These are phyloP conservation scores for Gracilaria domingensis DNA, from an alignment of 23 red algal species.

Conservation along the genomic window DNA sequence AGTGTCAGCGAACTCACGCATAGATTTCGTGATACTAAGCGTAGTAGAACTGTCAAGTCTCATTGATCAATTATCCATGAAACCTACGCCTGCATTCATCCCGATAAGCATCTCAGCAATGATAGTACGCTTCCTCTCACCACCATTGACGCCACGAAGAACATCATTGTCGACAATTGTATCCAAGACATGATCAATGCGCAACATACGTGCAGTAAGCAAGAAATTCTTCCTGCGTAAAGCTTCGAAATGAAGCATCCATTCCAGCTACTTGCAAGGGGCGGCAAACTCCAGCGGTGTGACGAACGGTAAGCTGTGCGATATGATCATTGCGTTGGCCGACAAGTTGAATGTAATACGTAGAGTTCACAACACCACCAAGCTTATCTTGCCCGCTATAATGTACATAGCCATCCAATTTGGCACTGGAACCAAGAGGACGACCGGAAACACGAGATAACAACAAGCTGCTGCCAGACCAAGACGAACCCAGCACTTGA, in stretches of 20 bases:
- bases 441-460: conserved; percentile 72
- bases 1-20: too few relatives aligned
- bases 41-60: too few relatives aligned
- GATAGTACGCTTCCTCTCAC: conserved; percentile 94
- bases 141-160: conserved; percentile 89
- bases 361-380: conserved; percentile 7
- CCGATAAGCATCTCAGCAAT: conserved; percentile 91
- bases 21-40: too few relatives aligned
- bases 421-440: conserved; percentile 10
- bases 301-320: conserved; percentile 77
- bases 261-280: too few relatives aligned
- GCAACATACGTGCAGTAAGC: too few relatives aligned
- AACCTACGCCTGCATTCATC: conserved; percentile 38
- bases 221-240: too few relatives aligned
- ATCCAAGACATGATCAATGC: too few relatives aligned
- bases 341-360: conserved; percentile 76
- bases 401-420: conserved; percentile 64
- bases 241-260: too few relatives aligned
- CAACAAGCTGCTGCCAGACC: too few relatives aligned
- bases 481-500: conserved; percentile 82
- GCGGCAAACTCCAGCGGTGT: conserved; percentile 90
- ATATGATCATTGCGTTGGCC: conserved; percentile 85
- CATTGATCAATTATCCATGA: conserved; percentile 86
- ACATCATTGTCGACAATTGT: too few relatives aligned
- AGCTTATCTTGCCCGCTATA: conserved; percentile 71